phyloP scores from a whole-genome alignment of 169 alveolate genomes.

The Plasmodium yoelii region DNA sequence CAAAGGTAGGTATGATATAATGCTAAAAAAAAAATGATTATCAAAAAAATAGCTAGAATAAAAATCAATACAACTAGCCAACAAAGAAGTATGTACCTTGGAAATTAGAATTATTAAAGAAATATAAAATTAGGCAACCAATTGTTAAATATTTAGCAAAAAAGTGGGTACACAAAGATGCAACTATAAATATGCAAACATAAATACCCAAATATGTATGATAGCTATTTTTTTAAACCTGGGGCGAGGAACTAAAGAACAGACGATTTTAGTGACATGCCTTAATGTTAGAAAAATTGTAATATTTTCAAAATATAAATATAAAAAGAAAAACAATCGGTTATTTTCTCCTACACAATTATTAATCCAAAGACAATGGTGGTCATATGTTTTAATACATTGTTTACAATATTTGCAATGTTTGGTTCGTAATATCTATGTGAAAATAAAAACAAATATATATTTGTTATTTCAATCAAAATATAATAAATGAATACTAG shows the following conservation, averaged over 20 bases:
- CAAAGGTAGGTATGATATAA: not conserved
- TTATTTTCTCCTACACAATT: constrained; percentile 70
- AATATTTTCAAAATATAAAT: constrained; percentile 33
- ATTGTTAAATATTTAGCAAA: no score
- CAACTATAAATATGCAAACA: no score
- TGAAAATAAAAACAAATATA: not conserved
- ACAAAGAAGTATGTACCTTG: not conserved
- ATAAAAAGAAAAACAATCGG: constrained; percentile 15
- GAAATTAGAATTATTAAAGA: no score
- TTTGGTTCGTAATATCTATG: constrained; percentile 24
- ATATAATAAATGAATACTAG: not conserved
- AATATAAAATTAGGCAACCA: no score
- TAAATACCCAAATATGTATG: no score
- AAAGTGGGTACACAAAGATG: no score
- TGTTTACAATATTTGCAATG: constrained; percentile 32
- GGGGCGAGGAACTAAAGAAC: not conserved
- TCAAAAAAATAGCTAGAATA: not conserved
- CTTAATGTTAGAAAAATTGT: constrained; percentile 14
- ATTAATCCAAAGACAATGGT: constrained; percentile 65
- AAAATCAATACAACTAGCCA: not conserved
- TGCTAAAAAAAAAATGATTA: not conserved
- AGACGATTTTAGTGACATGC: not conserved
- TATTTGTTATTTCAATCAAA: not conserved
- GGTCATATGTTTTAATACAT: constrained; percentile 53
- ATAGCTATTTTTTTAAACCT: no score